phyloP scores from a whole-genome alignment of 805 yeast genomes.

The Debaryomyces hansenii region DNA sequence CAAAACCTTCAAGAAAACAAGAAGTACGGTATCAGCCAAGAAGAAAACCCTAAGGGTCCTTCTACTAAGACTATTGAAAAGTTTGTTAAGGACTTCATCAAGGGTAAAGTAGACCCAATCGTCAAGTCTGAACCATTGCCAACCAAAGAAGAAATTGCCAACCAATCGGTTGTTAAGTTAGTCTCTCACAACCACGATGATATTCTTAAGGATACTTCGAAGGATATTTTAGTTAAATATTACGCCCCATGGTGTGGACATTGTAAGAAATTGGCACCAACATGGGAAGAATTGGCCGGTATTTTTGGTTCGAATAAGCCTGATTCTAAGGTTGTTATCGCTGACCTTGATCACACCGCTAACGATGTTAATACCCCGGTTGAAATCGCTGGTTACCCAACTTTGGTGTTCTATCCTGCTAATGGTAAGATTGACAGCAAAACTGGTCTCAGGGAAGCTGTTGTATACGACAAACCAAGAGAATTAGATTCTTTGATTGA shows the following conservation, averaged over 20 bases:
- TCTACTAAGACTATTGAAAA: conserved; percentile 48
- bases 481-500: conserved; percentile 66
- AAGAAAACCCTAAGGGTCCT: conserved; percentile 46
- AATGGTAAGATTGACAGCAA: conserved; percentile 41
- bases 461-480: conserved; percentile 70
- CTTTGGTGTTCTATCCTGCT: conserved; percentile 88
- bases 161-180: conserved; percentile 63
- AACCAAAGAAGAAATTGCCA: conserved; percentile 64
- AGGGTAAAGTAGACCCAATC: conserved; percentile 67
- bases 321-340: conserved; percentile 61
- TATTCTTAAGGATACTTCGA: conserved; percentile 53
- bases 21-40: conserved; percentile 79
- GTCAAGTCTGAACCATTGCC: conserved; percentile 88
- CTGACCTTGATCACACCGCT: conserved; percentile 84
- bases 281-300: conserved; percentile 82
- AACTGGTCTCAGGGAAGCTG: conserved; percentile 49
- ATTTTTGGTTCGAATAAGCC: conserved; percentile 54
- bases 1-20: conserved; percentile 68
- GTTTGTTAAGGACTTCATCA: conserved; percentile 63
- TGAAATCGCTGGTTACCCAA: conserved; percentile 88
- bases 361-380: conserved; percentile 77
- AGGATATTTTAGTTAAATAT: conserved; percentile 83
- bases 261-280: conserved; percentile 88
- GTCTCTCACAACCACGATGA: conserved; percentile 84
- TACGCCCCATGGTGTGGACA: conserved; percentile 99